A percentile compares a stretch with the other conserved stretches of the same genome.
Evolutionary conservation across 495 filamentous ascomycete genomes (phyloP).

Genomic region (Tuber calosporum): DNA sequence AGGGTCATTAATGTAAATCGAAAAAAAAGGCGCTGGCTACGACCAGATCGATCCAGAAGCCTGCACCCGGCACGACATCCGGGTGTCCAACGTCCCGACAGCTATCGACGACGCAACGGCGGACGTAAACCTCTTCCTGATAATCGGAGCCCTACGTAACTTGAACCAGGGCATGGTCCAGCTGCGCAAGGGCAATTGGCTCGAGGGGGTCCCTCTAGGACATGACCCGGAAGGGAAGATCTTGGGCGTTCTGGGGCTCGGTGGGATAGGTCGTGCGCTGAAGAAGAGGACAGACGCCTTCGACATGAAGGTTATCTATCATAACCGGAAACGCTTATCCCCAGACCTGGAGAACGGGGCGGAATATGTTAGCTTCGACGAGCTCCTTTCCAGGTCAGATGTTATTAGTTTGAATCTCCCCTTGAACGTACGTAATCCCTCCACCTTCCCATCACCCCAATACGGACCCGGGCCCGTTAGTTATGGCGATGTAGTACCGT

Average conservation of each 20-base stretch:
- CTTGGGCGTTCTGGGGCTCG: conserved; percentile 75
- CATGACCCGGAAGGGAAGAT: conserved; percentile 61
- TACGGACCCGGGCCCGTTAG: not conserved
- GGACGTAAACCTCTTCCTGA: conserved; percentile 67
- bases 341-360: conserved; percentile 55
- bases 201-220: conserved; percentile 51
- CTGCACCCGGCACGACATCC: conserved; percentile 58
- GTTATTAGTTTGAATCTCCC: conserved; percentile 73
- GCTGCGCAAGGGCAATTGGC: conserved; percentile 56
- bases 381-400: conserved; percentile 61
- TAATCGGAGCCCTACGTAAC: conserved; percentile 67
- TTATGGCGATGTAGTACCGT: not conserved
- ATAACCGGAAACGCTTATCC: conserved; percentile 57
- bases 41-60: conserved; percentile 68
- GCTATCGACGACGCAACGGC: conserved; percentile 77
- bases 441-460: not conserved
- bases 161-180: conserved; percentile 58
- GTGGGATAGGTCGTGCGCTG: conserved; percentile 73
- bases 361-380: conserved; percentile 60
- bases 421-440: conserved; percentile 46
- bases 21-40: conserved; percentile 60
- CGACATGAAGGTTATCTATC: conserved; percentile 63
- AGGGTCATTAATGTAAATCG: not conserved
- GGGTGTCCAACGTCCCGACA: conserved; percentile 72
- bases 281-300: conserved; percentile 62